Base-by-base conservation (phyloP, 495 filamentous ascomycete genomes). In the Xylaria acuta region DNA sequence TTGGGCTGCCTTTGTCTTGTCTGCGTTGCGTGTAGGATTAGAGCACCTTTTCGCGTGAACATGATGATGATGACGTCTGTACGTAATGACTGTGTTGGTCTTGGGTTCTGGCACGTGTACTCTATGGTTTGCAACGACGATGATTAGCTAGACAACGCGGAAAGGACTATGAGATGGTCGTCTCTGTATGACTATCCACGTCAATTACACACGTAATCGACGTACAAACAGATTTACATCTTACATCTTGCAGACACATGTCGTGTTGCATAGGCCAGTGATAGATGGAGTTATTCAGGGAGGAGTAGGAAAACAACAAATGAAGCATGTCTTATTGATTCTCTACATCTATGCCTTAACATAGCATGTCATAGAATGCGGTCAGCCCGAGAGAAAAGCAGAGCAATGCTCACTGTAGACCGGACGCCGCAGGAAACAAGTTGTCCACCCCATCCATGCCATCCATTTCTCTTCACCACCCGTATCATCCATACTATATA, bases 11-110 rank as follows among this genome's bases (percentile, higher is more conserved):
- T 32, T 5, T 18, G 53, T 9, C 53, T 56, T 18, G 53, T 56
- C 14, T 7, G 53, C 14, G 53, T 43, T 43, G 14, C 36, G 22
- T 43, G 38, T 27, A 41, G 60, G 36, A 43, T 43, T 38, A 27
- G 38, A 43, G 32, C 14, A 32, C 27, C 27, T 56, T 5, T 56
- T 56, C 14, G 9, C 12, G 51, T 25, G 14, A 32, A 9, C 53
- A 32, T 32, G 27, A 53, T 66, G 43, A 66, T 53, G 9, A 66
- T 7, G 45, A 30, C n/a, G 16, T 36, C 8, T 66, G 30, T 66
- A 66, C n/a, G 49, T n/a, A 38, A 63, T 63, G 38, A 20, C 11
- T 7, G 36, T 16, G 22, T 36, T 63, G 20, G n/a, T 25, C 60
- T 25, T n/a, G n/a, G 16, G 20, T 27, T 41, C 51, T 30, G 12